Base-by-base conservation (phyloP, 148 eudicot species). In the Silene uniflora region DNA sequence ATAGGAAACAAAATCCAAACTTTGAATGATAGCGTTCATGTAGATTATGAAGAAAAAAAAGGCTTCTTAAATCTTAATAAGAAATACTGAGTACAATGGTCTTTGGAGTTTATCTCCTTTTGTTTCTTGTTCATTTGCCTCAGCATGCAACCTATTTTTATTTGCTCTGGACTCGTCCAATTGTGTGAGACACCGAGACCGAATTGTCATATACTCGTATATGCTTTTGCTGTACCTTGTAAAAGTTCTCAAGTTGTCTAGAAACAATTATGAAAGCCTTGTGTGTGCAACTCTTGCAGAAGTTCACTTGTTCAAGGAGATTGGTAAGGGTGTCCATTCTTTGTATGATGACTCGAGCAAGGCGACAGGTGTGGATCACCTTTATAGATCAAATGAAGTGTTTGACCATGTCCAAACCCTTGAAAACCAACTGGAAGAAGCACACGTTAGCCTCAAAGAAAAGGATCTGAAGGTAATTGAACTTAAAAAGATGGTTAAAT, bases 291-390 rank as follows among this genome's bases (percentile, higher is more conserved):
- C 27, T 60, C 55, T 54, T 83, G 77, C 96, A 93, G 97, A 93
- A 79, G 46, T 93, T 77, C 88, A 83, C 80, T 87, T 85, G 80
- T 84, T 93, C 44, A 86, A 81, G 81, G 95, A 88, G 78, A 84
- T 91, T 56, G 91, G 94, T 55, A 81, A 77, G 69, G 89, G 88
- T 56, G 81, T 81, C 42, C 65, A 11, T 47, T 74, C 81, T 16
- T 71, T 84, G 54, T 80, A 73, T 55, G 85, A 84, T 55, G 84
- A 82, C 73, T 77, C 80, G 35, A 65, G 64, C 17, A 79, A 71
- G 79, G 68, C 32, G 47, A 72, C 52, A 44, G 61, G 73, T 54
- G 55, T 76, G 68, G 75, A 79, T 67, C 71, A 69, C 75, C 22
- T 76, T 60, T 78, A 78, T 72, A 76, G 73, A 74, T 67, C 75